Conservation (phyloP, 257 asterid genomes). For the Gynochthodes officinalis region DNA sequence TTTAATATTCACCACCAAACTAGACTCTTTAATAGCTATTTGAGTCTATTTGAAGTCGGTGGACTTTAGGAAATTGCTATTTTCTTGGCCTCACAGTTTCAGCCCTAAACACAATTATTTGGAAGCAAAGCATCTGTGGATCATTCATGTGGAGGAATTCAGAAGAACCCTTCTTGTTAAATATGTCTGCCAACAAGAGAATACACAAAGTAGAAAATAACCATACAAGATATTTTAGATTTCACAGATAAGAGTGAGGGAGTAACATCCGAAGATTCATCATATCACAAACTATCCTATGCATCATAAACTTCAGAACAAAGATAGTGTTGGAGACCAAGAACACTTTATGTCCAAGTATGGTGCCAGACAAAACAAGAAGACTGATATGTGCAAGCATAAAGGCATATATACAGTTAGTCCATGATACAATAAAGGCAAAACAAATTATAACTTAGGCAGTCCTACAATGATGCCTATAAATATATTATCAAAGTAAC, state of each 20-base stretch:
- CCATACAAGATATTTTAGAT: neutral
- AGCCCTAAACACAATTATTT: neutral
- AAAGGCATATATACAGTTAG: neutral
- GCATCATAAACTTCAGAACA: neutral
- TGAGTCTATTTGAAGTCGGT: too few relatives aligned
- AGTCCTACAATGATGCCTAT: neutral
- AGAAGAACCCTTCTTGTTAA: neutral
- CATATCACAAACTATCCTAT: neutral
- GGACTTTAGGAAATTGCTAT: too few relatives aligned
- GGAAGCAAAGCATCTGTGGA: neutral
- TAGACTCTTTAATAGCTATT: too few relatives aligned
- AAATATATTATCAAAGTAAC: neutral
- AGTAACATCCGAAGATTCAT: neutral
- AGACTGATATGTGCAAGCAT: neutral
- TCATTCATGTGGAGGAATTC: neutral
- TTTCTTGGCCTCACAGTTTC: neutral
- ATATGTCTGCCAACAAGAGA: neutral
- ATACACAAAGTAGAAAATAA: too few relatives aligned
- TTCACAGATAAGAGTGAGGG: neutral
- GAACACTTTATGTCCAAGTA: neutral
- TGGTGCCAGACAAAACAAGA: neutral
- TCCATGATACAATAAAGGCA: neutral
- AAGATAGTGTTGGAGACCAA: neutral
- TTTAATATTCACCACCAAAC: too few relatives aligned
- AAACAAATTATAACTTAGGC: neutral